A percentile compares a stretch with the other conserved stretches of the same genome.
These are phyloP conservation scores for Labyrinthula sp. DNA, from an alignment of 352 stramenopile species.

Conservation along the genomic window DNA sequence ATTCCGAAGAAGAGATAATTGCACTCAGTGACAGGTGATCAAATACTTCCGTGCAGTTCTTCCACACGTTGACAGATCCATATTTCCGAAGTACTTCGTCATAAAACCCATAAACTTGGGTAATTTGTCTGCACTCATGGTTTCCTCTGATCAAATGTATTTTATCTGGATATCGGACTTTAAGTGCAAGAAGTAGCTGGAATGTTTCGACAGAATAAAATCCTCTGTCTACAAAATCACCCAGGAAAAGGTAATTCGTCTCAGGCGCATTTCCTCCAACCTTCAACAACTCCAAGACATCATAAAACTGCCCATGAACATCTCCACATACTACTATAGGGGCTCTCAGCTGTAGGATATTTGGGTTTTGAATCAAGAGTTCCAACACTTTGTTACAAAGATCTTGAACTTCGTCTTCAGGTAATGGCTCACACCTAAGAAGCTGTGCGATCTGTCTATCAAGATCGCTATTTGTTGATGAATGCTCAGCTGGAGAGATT, in stretches of 20 bases:
- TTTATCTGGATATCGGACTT: slow-evolving; percentile 56
- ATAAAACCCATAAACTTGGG: slow-evolving; percentile 89
- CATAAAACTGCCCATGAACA: slow-evolving; percentile 67
- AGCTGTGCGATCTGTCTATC: slow-evolving; percentile 33
- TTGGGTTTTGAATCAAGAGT: slow-evolving; percentile 17
- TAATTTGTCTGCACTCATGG: slow-evolving; percentile 78
- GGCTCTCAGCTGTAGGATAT: slow-evolving; percentile 57
- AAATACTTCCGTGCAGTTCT: slow-evolving; percentile 85
- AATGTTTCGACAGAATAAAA: slow-evolving; percentile 69
- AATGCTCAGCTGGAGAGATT: no score
- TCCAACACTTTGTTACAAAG: slow-evolving; percentile 61
- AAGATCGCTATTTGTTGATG: slow-evolving; percentile 29
- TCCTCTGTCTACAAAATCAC: slow-evolving; percentile 63
- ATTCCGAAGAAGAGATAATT: slow-evolving; percentile 58
- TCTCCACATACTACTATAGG: slow-evolving; percentile 62
- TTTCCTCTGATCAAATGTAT: slow-evolving; percentile 62
- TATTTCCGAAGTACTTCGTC: slow-evolving; percentile 89
- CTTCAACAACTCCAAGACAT: slow-evolving; percentile 59
- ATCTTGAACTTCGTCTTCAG: slow-evolving; percentile 88
- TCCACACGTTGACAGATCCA: slow-evolving; percentile 78
- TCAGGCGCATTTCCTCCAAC: slow-evolving; percentile 52
- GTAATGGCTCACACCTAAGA: slow-evolving; percentile 88
- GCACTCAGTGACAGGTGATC: slow-evolving; percentile 79
- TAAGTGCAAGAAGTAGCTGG: slow-evolving; percentile 56
- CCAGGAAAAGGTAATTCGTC: slow-evolving; percentile 72